Base-by-base conservation (phyloP, 345 rosid species). In the Gossypium longicalyx region DNA sequence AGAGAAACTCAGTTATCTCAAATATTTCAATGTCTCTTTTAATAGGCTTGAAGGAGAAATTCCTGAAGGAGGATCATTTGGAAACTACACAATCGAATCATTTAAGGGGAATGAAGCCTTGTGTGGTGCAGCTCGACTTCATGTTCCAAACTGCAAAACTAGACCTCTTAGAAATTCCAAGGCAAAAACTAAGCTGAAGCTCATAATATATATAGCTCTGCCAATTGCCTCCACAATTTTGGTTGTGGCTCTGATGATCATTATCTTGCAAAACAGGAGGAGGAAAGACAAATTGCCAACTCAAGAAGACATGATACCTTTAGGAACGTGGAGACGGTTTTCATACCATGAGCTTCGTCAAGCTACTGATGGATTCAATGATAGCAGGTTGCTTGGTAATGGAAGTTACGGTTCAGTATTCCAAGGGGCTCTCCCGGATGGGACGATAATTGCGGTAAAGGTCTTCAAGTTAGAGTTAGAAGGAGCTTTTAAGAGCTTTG, bases 1-100 rank as follows among this genome's bases (percentile, higher is more conserved):
- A 2, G 76, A 76, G 16, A 29, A 13, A 3, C 78, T 82, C 0
- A 9, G 0, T 12, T 47, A 47, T 17, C 60, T 79, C n/a, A 59
- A 64, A 16, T 38, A 19, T 23, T 13, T 78, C 0, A 78, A 81
- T 62, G 56, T 62, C 44, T 78, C 79, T 34, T 79, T 79, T 67
- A 78, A 82, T 2, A 19, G 23, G 7, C 44, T 82, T 0, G 16
- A 68, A n/a, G 84, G 77, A 45, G 77, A 74, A 60, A 53, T 79
- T 61, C 82, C 78, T 2, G 12, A 1, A 0, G 58, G 27, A 73
- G 82, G 82, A 20, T 9, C 80, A 13, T 82, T 82, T 38, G 9
- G 3, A n/a, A 79, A 79, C 15, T 79, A 73, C 16, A 19, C 82
- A 0, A 75, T 73, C 20, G 12, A 2, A 15, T 73, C 76, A 9